Base-by-base conservation (phyloP, 441 rosid genomes). In the Caryocar brasiliense region DNA sequence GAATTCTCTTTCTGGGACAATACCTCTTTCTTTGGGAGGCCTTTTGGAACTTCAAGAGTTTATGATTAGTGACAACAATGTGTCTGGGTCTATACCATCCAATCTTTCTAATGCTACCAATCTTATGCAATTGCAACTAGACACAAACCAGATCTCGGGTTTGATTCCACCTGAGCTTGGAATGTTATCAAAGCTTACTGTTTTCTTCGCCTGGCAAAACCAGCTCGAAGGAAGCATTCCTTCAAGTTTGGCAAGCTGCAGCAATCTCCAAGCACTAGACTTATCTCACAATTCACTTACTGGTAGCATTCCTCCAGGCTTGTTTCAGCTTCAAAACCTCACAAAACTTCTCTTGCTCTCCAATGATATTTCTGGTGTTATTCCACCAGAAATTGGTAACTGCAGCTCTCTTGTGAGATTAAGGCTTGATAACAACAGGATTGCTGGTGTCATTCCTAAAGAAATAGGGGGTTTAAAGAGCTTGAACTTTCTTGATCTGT, bases 191-290 rank as follows among this genome's bases (percentile, higher is more conserved):
- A 68, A 62, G 73, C 85, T 92, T 19, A 70, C 58, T 9, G 80
- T 92, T 66, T 85, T 92, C 70, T 77, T 85, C 19, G 95, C 91
- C 17, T 92, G 98, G 98, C 75, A 81, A 46, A 92, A 92, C 73
- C 85, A 81, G 76, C 88, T 92, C 18, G 96, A 87, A 70, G 98
- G 98, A 60, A 85, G 94, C 67, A 85, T 92, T 40, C 95, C 98
- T 52, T 54, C 83, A 6, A 69, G 65, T 48, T 67, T 92, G 77
- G 79, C 86, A 13, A 64, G 62, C 2, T 87, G 91, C 59, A 62
- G 43, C 13, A 62, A 53, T 67, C 96, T 92, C 19, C 91, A 87
- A 57, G 86, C 93, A n/a, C 59, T 91, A 29, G 98, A 91, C 64
- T 74, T 91, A 74, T 91, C 98, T 2, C 85, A 75, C 42, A 87